Evolutionary conservation across 2,329 filamentous ascomycete species (phyloP).

Genomic region (Aspergillus latus): DNA sequence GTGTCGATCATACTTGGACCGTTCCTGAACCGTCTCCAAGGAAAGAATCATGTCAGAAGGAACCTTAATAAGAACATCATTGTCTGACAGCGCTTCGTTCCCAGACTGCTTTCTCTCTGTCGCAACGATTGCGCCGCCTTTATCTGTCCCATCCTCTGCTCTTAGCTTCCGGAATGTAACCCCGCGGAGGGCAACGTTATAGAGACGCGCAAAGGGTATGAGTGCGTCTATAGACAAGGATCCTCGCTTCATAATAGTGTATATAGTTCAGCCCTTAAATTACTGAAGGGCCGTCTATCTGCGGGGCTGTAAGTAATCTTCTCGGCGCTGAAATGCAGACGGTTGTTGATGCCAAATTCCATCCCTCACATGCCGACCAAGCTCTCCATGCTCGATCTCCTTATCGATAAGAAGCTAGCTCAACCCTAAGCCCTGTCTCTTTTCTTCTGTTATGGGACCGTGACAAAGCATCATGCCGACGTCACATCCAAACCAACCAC

Average conservation of each 20-base stretch:
- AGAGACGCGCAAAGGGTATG: conserved; percentile 73
- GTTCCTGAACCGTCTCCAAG: conserved; percentile 66
- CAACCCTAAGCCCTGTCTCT: conserved; percentile 21
- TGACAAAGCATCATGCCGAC: conserved; percentile 7
- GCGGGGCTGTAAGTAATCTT: neutral
- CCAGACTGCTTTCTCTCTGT: conserved; percentile 40
- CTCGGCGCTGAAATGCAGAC: neutral
- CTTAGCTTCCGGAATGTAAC: conserved; percentile 59
- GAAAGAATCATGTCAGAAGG: conserved; percentile 75
- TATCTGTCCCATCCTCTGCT: conserved; percentile 47
- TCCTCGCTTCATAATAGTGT: conserved; percentile 36
- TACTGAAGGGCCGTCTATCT: neutral
- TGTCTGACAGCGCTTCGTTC: conserved; percentile 36
- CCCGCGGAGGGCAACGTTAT: conserved; percentile 66
- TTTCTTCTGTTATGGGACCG: conserved; percentile 18
- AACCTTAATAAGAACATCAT: conserved; percentile 63
- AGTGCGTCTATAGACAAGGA: conserved; percentile 62
- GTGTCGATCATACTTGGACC: conserved; percentile 75
- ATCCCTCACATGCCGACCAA: neutral
- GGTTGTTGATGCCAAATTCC: neutral
- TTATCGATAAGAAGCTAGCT: conserved; percentile 33
- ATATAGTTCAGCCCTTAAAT: neutral
- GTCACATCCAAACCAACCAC: neutral
- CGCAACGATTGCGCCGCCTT: conserved; percentile 64
- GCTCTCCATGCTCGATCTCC: neutral